These are phyloP conservation scores for Myochromella boudieri DNA, from an alignment of 768 basidiomycete species.

Conservation along the genomic window DNA sequence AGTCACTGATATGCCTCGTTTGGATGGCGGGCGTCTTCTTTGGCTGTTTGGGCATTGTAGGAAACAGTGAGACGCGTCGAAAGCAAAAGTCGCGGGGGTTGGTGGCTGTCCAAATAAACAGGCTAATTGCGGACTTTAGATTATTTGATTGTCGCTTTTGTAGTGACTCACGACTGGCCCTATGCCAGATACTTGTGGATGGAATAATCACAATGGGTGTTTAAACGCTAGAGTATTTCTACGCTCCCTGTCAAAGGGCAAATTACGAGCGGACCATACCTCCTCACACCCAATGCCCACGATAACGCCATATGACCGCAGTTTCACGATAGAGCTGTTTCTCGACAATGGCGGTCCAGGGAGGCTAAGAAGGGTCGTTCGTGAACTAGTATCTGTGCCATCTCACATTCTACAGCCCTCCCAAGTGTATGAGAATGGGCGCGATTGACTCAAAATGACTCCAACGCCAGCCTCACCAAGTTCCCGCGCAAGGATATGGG, in stretches of 20 bases:
- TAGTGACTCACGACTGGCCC: too few species aligned
- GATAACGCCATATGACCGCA: slow-evolving; percentile 68
- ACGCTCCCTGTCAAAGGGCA: slow-evolving; percentile 81
- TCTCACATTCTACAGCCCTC: slow-evolving; percentile 65
- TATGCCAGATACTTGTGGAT: too few species aligned
- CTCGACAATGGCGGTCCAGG: slow-evolving; percentile 75
- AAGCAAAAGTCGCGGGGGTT: background rate
- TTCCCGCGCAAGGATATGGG: slow-evolving; percentile 68
- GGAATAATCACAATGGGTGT: background rate
- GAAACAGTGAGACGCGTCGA: slow-evolving; percentile 14
- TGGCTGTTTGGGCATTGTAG: slow-evolving; percentile 28
- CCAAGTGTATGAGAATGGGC: slow-evolving; percentile 76
- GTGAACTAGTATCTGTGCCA: slow-evolving; percentile 1
- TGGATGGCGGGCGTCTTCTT: slow-evolving; percentile 25
- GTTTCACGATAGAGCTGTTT: slow-evolving; percentile 51
- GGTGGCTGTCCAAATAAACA: background rate
- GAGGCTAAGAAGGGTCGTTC: slow-evolving; percentile 31
- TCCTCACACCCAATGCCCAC: slow-evolving; percentile 66
- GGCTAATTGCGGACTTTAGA: background rate
- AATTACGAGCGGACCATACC: slow-evolving; percentile 72
- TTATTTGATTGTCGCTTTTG: too few species aligned
- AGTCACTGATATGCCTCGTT: slow-evolving; percentile 42
- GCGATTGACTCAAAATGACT: slow-evolving; percentile 49
- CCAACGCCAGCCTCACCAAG: slow-evolving; percentile 51
- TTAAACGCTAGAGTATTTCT: background rate